Base-by-base conservation (phyloP, 768 basidiomycete species). In the Lactarius sp. region DNA sequence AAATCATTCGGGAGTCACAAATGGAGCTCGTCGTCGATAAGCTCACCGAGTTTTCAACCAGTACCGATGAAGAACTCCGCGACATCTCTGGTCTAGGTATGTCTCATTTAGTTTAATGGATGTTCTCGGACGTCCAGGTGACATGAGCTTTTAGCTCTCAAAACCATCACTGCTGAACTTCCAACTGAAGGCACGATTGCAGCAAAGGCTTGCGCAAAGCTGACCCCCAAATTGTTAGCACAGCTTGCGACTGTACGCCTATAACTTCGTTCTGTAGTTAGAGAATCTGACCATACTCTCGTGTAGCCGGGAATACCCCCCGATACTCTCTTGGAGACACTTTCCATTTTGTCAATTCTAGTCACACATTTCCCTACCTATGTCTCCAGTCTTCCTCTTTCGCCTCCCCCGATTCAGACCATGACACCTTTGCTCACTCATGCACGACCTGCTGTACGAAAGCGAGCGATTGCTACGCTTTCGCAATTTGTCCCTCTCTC, bases 41-140 rank as follows among this genome's bases (percentile, higher is more conserved):
- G 68, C 81, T 99, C 55, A 90, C 96, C 67, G 84, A 87, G 56
- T 91, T 90, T 70, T 92, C 92, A 0, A 83, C 85, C 20, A 87
- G 89, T 27, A 85, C 90, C 71, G 94, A 98, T 59, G 95, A 98
- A 70, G 94, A 97, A 69, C 77, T 96, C 57, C 80, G 97, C 63
- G 95, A 98, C 77, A 94, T 99, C 59, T 93, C 95, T 9, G 88
- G 88, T 50, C 83, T 98, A 60, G 96, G 95, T 97, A 56, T 61
- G 81, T 59, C 34, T 34, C 62, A 27, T 44, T 33, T 14, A 16
- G 31, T 55, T 22, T 6, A 31, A 39, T 16, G 18, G 14, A 18
- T 52, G 27, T 54, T 1, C n/a, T 31, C 33, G 33, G 13, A 52
- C 9, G 13, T 36, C 39, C 6, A 31, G 34, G n/a, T 68, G 56